These are phyloP conservation scores for Penicillium roqueforti DNA, from an alignment of 495 filamentous ascomycete species.

Conservation along the genomic window DNA sequence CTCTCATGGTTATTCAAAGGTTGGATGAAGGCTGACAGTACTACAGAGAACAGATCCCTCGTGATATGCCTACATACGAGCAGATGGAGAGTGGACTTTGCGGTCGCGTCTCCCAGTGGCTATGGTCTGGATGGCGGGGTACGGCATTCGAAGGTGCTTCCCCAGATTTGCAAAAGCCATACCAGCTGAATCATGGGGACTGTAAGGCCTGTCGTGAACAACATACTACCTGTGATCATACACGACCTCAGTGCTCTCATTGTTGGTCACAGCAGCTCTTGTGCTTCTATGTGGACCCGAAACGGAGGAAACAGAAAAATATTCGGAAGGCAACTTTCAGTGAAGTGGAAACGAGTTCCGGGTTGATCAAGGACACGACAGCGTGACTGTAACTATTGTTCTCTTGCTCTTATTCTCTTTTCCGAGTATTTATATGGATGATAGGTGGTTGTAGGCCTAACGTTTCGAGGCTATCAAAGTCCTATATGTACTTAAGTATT, in stretches of 20 bases:
- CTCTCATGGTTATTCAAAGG: background rate
- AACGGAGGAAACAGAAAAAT: background rate
- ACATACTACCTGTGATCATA: constrained; percentile 32
- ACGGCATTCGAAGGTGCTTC: constrained; percentile 4
- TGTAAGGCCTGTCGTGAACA: constrained; percentile 35
- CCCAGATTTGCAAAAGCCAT: constrained; percentile 1
- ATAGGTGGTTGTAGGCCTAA: too few relatives aligned
- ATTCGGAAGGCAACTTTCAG: background rate
- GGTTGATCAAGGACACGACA: background rate
- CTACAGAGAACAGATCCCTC: background rate
- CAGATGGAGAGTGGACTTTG: constrained; percentile 9
- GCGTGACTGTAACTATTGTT: background rate
- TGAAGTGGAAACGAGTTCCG: background rate
- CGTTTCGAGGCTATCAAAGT: background rate
- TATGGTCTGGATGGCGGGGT: constrained; percentile 21
- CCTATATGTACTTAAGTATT: background rate
- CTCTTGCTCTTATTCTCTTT: background rate
- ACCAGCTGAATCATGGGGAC: constrained; percentile 5
- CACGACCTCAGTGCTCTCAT: constrained; percentile 33
- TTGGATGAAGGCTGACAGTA: background rate
- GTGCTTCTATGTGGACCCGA: constrained; percentile 35
- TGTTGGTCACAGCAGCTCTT: constrained; percentile 37
- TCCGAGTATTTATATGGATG: background rate
- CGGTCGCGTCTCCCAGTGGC: constrained; percentile 18
- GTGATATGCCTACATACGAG: background rate